Percentiles rank a stretch among this genome's conserved stretches.
Conservation (phyloP, 352 stramenopile species). For the Phytophthora pseudosyringae region DNA sequence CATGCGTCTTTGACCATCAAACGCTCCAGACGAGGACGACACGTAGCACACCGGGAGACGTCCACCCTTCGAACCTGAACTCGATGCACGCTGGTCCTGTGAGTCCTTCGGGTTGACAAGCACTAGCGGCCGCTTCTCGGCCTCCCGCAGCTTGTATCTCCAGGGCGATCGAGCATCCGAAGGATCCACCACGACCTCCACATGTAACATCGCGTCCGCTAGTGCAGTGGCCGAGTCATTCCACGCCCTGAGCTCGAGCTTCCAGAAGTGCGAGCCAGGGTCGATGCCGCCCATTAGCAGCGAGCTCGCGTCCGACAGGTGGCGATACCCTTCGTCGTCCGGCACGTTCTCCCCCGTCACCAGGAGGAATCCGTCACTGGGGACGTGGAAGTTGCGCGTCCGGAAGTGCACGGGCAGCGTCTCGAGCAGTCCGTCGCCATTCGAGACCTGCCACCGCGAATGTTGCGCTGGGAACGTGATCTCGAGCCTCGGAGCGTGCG, state of each 20-base stretch:
- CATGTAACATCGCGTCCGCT: slow-evolving; percentile 35
- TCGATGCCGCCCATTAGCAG: slow-evolving; percentile 40
- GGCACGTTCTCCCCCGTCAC: slow-evolving; percentile 45
- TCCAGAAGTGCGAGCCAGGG: slow-evolving; percentile 58
- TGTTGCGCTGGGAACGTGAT: slow-evolving; percentile 48
- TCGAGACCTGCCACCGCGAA: slow-evolving; percentile 40
- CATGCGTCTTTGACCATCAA: slow-evolving; percentile 71
- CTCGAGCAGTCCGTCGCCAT: slow-evolving; percentile 15
- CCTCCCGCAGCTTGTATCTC: slow-evolving; percentile 17
- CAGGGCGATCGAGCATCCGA: slow-evolving; percentile 28
- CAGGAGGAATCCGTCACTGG: slow-evolving; percentile 46
- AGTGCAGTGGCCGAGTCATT: slow-evolving; percentile 8
- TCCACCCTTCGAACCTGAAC: background rate
- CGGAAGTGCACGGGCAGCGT: slow-evolving; percentile 37
- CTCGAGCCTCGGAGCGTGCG: slow-evolving; percentile 7
- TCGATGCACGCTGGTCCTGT: background rate
- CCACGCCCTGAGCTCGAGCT: slow-evolving; percentile 36
- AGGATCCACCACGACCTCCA: slow-evolving; percentile 53
- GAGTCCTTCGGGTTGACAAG: slow-evolving; percentile 34
- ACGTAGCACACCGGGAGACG: slow-evolving; percentile 49
- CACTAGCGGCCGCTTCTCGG: slow-evolving; percentile 24
- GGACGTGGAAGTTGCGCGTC: slow-evolving; percentile 38
- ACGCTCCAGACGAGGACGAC: slow-evolving; percentile 28
- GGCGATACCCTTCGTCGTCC: slow-evolving; percentile 13
- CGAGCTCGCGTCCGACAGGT: slow-evolving; percentile 13